phyloP scores from a whole-genome alignment of 2,329 filamentous ascomycete genomes.

The Teratosphaeria viscida region DNA sequence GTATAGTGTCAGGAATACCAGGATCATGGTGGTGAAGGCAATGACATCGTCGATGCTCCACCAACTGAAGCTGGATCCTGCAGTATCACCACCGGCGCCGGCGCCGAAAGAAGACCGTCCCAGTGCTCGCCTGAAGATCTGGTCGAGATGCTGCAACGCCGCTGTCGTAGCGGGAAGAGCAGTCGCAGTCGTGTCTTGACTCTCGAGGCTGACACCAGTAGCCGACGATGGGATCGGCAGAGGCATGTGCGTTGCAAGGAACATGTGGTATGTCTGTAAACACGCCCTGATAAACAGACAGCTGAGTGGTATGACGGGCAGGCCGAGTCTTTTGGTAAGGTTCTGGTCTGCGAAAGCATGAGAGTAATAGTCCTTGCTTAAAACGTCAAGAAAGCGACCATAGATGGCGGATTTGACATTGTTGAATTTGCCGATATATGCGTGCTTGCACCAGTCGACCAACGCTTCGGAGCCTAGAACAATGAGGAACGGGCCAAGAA shows the following conservation, averaged over 20 bases:
- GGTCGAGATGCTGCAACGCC: slow-evolving; percentile 68
- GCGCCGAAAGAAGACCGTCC: slow-evolving; percentile 60
- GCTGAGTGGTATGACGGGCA: slow-evolving; percentile 84
- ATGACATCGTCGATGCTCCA: slow-evolving; percentile 65
- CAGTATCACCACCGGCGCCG: slow-evolving; percentile 12
- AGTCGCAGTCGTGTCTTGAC: slow-evolving; percentile 22
- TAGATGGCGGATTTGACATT: slow-evolving; percentile 90
- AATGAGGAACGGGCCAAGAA: slow-evolving; percentile 84
- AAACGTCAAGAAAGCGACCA: slow-evolving; percentile 76
- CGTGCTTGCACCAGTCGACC: slow-evolving; percentile 94
- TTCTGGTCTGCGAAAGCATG: slow-evolving; percentile 90
- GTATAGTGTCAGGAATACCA: slow-evolving; percentile 77
- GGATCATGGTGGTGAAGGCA: slow-evolving; percentile 67
- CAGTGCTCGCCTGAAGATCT: slow-evolving; percentile 64
- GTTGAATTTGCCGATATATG: slow-evolving; percentile 98
- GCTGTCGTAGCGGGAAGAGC: slow-evolving; percentile 64
- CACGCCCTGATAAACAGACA: slow-evolving; percentile 93
- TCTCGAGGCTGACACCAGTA: slow-evolving; percentile 54
- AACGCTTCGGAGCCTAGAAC: slow-evolving; percentile 94
- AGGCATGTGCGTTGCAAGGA: slow-evolving; percentile 76
- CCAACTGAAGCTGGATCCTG: slow-evolving; percentile 23
- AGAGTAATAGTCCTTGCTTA: slow-evolving; percentile 96
- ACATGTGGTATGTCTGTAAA: slow-evolving; percentile 97
- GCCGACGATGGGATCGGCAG: slow-evolving; percentile 58
- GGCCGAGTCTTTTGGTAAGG: slow-evolving; percentile 74